Evolutionary conservation across 2,329 filamentous ascomycete species (phyloP), one percentile per base, ranked within the genome.

Genomic region (Phyllosticta capitalensis): DNA sequence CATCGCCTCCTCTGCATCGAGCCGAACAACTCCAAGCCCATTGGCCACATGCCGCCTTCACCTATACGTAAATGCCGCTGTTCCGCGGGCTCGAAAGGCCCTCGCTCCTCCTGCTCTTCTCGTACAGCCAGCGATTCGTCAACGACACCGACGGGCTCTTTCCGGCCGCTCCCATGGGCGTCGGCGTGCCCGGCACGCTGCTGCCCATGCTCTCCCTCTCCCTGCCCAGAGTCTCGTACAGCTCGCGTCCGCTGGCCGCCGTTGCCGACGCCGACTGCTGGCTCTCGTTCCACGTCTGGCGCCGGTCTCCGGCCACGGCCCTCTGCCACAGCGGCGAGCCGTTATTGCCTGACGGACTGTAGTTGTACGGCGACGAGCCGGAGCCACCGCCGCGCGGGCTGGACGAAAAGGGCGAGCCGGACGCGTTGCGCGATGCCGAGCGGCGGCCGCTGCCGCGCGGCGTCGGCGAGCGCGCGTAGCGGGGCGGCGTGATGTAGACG

Each of bases 41-140:
- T 5, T 50, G 3, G n/a, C 48, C 48, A 50, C 17, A 21, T 38
- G 30, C 9, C 30, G 5, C 9, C 38, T 45, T 45, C 38, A 5
- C 22, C 10, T 48, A 22, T 9, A 33, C 53, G 12, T 60, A 60
- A 3, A 52, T 48, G 26, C n/a, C n/a, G n/a, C 52, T 56, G 21
- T 12, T n/a, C 20, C 58, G 49, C 10, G 58, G 54, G 14, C 58
- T 60, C 1, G 51, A 38, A 33, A 54, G 52, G 14, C 56, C 52
- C 22, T 52, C 53, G 76, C 70, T 84, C 71, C 70, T 85, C 77
- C 67, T 69, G 19, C 88, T 87, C 74, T 86, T 89, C 73, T 96
- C 90, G 69, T 96, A 97, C 62, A 96, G 74, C 92, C 92, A 97
- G 76, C 94, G 95, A 76, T 85, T 96, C 74, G 92, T 96, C 69